A percentile compares a stretch with the other conserved stretches of the same genome.
Evolutionary conservation across 768 basidiomycete genomes (phyloP).

Genomic region (Brasilioporus rufonigricans): DNA sequence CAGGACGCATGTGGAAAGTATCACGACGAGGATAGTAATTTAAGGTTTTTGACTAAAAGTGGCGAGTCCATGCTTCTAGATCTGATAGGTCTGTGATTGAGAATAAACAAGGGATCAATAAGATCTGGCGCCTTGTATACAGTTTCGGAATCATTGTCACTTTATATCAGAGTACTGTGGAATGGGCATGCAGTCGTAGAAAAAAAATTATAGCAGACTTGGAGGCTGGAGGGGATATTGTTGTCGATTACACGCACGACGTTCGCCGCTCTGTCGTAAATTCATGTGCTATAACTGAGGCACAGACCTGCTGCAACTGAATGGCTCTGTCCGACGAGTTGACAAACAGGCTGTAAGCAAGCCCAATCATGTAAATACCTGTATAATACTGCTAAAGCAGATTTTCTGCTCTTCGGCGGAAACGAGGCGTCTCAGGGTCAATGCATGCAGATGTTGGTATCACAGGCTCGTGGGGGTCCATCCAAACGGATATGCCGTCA

Average conservation of each 20-base stretch:
- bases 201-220: neutral
- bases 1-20: constrained; percentile 18
- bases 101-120: constrained; percentile 13
- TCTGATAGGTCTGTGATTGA: constrained; percentile 19
- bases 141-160: constrained; percentile 1
- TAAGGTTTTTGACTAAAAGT: constrained; percentile 31
- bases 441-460: constrained; percentile 1
- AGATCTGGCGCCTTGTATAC: constrained; percentile 17
- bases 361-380: neutral
- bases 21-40: constrained; percentile 19
- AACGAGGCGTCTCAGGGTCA: constrained; percentile 2
- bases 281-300: neutral
- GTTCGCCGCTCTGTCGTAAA: neutral
- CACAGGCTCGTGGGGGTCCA: constrained; percentile 5
- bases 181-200: neutral
- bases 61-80: constrained; percentile 23
- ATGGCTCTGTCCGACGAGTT: neutral
- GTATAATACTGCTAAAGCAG: neutral
- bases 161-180: neutral
- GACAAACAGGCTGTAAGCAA: neutral
- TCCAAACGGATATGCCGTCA: constrained; percentile 8
- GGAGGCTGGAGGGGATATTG: neutral
- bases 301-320: neutral
- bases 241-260: neutral
- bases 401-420: neutral